phyloP scores from a whole-genome alignment of 148 eudicot species.

The Limonium bicolor region DNA sequence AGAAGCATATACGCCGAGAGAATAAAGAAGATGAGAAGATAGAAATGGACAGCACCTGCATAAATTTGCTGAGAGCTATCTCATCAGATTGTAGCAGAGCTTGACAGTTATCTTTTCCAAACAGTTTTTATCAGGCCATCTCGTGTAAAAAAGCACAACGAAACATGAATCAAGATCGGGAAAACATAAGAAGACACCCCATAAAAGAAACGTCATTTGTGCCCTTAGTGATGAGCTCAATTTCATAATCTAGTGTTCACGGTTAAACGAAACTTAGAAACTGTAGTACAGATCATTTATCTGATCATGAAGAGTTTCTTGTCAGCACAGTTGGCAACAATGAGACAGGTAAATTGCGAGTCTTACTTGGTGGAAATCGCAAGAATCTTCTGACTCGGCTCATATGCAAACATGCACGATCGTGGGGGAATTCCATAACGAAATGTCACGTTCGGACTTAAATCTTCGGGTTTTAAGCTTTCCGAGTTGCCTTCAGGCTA shows the following conservation, averaged over 20 bases:
- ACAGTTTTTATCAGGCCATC: constrained; percentile 71
- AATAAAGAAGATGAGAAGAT: not conserved
- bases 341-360: not conserved
- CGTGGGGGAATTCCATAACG: constrained; percentile 82
- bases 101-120: constrained; percentile 68
- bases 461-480: constrained; percentile 49
- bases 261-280: no score
- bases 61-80: constrained; percentile 55
- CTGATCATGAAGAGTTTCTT: no score
- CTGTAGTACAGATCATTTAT: no score
- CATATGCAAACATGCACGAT: constrained; percentile 44
- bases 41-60: constrained; percentile 30
- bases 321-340: not conserved
- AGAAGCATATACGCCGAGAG: no score
- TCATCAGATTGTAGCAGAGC: constrained; percentile 54
- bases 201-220: not conserved
- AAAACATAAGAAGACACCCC: not conserved
- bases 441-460: constrained; percentile 49
- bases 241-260: no score
- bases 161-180: not conserved
- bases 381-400: constrained; percentile 67
- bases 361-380: constrained; percentile 75
- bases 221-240: no score
- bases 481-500: constrained; percentile 58
- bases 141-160: constrained; percentile 19